Percentiles rank a stretch among this genome's conserved stretches.
phyloP scores from a whole-genome alignment of 352 stramenopile species.

The Phytophthora lateralis region DNA sequence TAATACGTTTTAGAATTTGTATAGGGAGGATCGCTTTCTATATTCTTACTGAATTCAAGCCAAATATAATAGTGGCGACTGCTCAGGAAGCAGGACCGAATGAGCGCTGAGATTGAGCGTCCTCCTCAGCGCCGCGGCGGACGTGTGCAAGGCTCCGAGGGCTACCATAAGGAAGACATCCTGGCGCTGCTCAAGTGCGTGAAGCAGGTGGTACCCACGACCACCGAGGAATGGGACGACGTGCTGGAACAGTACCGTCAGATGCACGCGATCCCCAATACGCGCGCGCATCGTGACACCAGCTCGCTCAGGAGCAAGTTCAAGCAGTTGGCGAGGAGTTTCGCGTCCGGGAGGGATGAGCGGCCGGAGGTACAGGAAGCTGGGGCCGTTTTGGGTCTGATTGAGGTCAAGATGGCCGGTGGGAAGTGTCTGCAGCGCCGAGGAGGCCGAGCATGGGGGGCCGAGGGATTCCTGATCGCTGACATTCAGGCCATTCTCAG shows the following conservation, averaged over 20 bases:
- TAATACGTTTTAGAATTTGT: too few species aligned
- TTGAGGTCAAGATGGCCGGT: slow-evolving; percentile 29
- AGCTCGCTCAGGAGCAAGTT: slow-evolving; percentile 38
- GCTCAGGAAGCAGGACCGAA: too few species aligned
- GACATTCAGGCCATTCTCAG: slow-evolving; percentile 28
- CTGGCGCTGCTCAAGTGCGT: slow-evolving; percentile 25
- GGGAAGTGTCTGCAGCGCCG: slow-evolving; percentile 27
- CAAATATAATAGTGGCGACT: too few species aligned
- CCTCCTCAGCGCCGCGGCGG: slow-evolving; percentile 30
- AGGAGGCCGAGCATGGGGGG: slow-evolving; percentile 29
- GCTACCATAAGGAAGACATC: slow-evolving; percentile 39
- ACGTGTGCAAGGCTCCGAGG: slow-evolving; percentile 34
- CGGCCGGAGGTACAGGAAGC: slow-evolving; percentile 26
- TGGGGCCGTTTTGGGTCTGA: slow-evolving; percentile 14
- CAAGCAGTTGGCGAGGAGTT: slow-evolving; percentile 33
- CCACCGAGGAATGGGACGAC: slow-evolving; percentile 29
- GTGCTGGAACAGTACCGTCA: slow-evolving; percentile 34
- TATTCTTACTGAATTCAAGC: too few species aligned
- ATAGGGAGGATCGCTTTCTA: too few species aligned
- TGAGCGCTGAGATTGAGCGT: slow-evolving; percentile 12
- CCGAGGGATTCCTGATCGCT: slow-evolving; percentile 32
- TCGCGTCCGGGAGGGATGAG: background rate
- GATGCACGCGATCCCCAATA: slow-evolving; percentile 32
- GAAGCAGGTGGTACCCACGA: slow-evolving; percentile 21
- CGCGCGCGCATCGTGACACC: slow-evolving; percentile 27